Percentiles rank a stretch among this genome's conserved stretches.
These are phyloP conservation scores for Xanthoconium purpureum DNA, from an alignment of 768 basidiomycete species.

Conservation along the genomic window DNA sequence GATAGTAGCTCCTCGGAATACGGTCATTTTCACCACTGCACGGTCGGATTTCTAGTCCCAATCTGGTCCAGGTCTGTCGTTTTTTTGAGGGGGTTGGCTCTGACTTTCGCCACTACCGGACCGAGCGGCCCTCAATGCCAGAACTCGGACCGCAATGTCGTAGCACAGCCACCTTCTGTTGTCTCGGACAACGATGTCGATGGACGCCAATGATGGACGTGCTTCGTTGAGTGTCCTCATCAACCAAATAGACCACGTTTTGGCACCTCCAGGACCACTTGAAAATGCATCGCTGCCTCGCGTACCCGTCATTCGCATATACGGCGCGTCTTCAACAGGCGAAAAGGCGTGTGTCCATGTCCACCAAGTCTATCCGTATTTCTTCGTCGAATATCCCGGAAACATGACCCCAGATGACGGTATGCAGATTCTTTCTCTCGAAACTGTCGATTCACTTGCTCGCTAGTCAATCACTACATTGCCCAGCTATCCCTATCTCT, in stretches of 20 bases:
- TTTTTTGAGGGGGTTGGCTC: too few relatives aligned
- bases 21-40: too few relatives aligned
- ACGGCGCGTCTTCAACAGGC: conserved; percentile 75
- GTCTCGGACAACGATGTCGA: background rate
- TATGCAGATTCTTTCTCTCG: conserved; percentile 30
- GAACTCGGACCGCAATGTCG: too few relatives aligned
- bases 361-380: conserved; percentile 4
- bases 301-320: conserved; percentile 85
- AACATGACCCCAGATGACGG: conserved; percentile 62
- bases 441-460: background rate
- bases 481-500: conserved; percentile 67
- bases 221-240: conserved; percentile 37
- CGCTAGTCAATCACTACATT: conserved; percentile 66
- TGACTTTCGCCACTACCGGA: too few relatives aligned
- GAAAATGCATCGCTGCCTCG: conserved; percentile 60
- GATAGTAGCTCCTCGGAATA: too few relatives aligned
- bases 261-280: conserved; percentile 56
- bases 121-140: too few relatives aligned
- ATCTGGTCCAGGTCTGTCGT: too few relatives aligned
- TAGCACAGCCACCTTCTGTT: background rate
- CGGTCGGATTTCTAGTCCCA: too few relatives aligned
- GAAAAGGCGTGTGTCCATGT: conserved; percentile 83
- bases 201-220: background rate
- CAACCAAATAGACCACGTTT: conserved; percentile 62
- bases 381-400: conserved; percentile 55